Evolutionary conservation across 306 rosid species (phyloP).

Genomic region (Canavalia gladiata): DNA sequence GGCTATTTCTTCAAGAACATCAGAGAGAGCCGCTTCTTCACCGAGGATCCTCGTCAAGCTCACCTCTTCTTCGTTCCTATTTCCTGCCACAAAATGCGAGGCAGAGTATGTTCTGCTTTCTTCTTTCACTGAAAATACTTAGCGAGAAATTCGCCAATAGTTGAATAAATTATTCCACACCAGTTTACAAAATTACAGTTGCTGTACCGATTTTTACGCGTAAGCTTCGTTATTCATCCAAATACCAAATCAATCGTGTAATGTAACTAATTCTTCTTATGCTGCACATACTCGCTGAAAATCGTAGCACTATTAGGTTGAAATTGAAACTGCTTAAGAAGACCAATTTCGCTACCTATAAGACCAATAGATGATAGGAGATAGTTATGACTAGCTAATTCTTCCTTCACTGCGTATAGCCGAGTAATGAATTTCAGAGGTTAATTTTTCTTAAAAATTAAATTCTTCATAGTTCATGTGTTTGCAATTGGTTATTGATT

Average conservation of each 20-base stretch:
- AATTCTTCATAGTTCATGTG: neutral
- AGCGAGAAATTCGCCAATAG: neutral
- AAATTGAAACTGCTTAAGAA: neutral
- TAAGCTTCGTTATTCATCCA: constrained; percentile 9
- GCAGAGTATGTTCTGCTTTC: constrained; percentile 35
- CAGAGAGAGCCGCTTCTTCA: constrained; percentile 44
- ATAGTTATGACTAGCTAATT: no score
- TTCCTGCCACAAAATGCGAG: constrained; percentile 51
- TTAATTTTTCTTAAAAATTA: constrained; percentile 9
- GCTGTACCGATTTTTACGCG: neutral
- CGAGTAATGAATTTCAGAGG: neutral
- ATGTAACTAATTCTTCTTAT: neutral
- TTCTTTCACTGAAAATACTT: neutral
- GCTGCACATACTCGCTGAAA: neutral
- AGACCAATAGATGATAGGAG: no score
- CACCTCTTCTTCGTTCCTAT: constrained; percentile 54
- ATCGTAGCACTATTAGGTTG: neutral
- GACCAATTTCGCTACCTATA: no score
- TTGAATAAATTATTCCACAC: neutral
- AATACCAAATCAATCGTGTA: neutral
- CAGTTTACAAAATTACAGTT: neutral
- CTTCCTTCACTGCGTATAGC: no score
- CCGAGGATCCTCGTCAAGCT: constrained; percentile 46
- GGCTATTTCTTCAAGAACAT: constrained; percentile 54
- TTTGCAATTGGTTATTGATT: neutral